Conservation (phyloP, 805 yeast species). For the Candida loeiensis region DNA sequence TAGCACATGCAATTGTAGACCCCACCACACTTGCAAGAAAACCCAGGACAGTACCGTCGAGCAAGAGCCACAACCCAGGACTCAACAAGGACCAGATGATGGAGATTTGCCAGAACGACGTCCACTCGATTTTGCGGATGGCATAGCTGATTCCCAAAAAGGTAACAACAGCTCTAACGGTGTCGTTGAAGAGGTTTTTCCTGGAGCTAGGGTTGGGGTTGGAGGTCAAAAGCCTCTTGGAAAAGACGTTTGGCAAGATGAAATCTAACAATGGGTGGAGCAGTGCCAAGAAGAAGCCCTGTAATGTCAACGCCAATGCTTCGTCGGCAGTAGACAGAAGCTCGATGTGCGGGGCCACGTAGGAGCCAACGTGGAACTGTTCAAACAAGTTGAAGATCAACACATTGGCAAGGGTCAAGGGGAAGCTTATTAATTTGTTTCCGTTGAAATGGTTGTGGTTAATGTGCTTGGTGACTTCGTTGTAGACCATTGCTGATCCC, state of each 20-base stretch:
- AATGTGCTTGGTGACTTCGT: conserved; percentile 49
- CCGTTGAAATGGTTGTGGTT: conserved; percentile 48
- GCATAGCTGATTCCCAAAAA: conserved; percentile 71
- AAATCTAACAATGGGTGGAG: conserved; percentile 45
- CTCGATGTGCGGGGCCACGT: conserved; percentile 7
- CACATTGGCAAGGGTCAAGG: conserved; percentile 13
- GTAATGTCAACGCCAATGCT: conserved; percentile 34
- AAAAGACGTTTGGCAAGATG: conserved; percentile 26
- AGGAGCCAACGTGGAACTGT: conserved; percentile 11
- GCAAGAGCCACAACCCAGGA: conserved; percentile 62
- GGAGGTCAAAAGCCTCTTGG: conserved; percentile 34
- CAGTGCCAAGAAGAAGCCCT: conserved; percentile 59
- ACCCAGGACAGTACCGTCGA: conserved; percentile 58
- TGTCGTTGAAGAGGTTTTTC: conserved; percentile 33
- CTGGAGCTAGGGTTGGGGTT: conserved; percentile 34
- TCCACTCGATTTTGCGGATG: conserved; percentile 67
- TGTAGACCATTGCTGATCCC: conserved; percentile 49
- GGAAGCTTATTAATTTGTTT: conserved; percentile 26
- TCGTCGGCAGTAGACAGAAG: conserved; percentile 12
- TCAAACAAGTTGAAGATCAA: conserved; percentile 14
- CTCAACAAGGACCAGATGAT: conserved; percentile 60
- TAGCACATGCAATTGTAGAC: conserved; percentile 29
- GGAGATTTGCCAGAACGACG: conserved; percentile 60
- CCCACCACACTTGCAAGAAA: conserved; percentile 38
- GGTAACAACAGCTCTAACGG: conserved; percentile 48